Percentiles rank a stretch among this genome's conserved stretches.
Conservation (phyloP, 2,329 filamentous ascomycete species). For the Paracoccidioides lutzii region DNA sequence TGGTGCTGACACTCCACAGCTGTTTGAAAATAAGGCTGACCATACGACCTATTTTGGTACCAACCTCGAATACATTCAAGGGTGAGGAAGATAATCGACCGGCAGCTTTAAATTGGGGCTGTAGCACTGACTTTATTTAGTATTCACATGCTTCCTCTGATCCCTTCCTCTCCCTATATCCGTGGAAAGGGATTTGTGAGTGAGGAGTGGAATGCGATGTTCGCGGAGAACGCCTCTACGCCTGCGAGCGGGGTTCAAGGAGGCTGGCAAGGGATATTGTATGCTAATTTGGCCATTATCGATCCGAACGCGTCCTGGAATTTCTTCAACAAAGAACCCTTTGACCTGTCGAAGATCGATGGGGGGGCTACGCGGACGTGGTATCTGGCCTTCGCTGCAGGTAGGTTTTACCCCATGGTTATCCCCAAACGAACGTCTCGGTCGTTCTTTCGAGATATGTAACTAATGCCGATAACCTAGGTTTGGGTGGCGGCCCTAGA, state of each 20-base stretch:
- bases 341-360: conserved; percentile 54
- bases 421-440: neutral
- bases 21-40: conserved; percentile 94
- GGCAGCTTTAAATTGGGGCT: neutral
- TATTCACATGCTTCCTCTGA: conserved; percentile 72
- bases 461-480: conserved; percentile 5
- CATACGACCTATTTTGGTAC: conserved; percentile 81
- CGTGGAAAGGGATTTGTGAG: conserved; percentile 57
- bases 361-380: conserved; percentile 73
- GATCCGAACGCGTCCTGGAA: conserved; percentile 56
- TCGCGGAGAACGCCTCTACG: conserved; percentile 53
- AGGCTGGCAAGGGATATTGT: conserved; percentile 78
- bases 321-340: conserved; percentile 58
- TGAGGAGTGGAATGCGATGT: conserved; percentile 74
- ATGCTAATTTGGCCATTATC: conserved; percentile 66
- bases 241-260: conserved; percentile 44
- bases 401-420: conserved; percentile 29
- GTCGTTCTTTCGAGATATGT: neutral
- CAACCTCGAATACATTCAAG: conserved; percentile 57
- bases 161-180: conserved; percentile 54
- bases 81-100: conserved; percentile 21
- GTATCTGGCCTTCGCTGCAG: conserved; percentile 69
- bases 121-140: conserved; percentile 34
- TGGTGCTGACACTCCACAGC: conserved; percentile 15
- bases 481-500: conserved; percentile 10